A percentile compares a stretch with the other conserved stretches of the same genome.
phyloP scores from a whole-genome alignment of 257 asterid genomes.

The Solanum medicagineum region DNA sequence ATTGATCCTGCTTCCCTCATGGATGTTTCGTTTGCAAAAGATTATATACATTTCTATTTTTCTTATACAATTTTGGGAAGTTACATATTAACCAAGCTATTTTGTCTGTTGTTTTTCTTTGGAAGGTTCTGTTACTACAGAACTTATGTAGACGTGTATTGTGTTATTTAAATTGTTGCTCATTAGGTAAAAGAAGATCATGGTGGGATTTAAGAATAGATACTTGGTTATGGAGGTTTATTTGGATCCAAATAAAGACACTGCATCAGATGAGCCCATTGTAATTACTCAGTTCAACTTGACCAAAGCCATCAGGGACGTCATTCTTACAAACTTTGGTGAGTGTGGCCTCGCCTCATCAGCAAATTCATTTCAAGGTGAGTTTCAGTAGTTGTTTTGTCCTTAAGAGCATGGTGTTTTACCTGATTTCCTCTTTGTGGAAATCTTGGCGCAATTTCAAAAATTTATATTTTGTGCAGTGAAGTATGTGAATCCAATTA shows the following conservation, averaged over 20 bases:
- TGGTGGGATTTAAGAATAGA: conserved; percentile 91
- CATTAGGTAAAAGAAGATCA: conserved; percentile 21
- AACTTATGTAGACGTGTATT: background rate
- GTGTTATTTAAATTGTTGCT: background rate
- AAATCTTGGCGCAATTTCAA: background rate
- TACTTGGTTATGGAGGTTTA: conserved; percentile 80
- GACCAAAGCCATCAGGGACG: conserved; percentile 49
- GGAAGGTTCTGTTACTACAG: background rate
- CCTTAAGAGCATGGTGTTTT: background rate
- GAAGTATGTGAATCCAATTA: conserved; percentile 80
- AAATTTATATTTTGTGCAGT: conserved; percentile 26
- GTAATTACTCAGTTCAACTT: conserved; percentile 59
- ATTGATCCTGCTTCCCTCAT: too few species aligned
- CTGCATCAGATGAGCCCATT: conserved; percentile 47
- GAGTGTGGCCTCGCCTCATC: conserved; percentile 87
- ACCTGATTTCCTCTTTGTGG: background rate
- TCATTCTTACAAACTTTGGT: conserved; percentile 71
- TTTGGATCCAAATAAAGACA: conserved; percentile 65
- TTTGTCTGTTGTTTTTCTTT: background rate
- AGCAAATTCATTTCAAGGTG: conserved; percentile 64
- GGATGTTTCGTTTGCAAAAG: background rate
- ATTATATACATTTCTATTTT: background rate
- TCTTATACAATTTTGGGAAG: background rate
- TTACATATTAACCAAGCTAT: background rate
- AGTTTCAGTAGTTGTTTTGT: background rate